Evolutionary conservation across 164 flowering plant genomes (phyloP).

Genomic region (Tetracentron sinense): DNA sequence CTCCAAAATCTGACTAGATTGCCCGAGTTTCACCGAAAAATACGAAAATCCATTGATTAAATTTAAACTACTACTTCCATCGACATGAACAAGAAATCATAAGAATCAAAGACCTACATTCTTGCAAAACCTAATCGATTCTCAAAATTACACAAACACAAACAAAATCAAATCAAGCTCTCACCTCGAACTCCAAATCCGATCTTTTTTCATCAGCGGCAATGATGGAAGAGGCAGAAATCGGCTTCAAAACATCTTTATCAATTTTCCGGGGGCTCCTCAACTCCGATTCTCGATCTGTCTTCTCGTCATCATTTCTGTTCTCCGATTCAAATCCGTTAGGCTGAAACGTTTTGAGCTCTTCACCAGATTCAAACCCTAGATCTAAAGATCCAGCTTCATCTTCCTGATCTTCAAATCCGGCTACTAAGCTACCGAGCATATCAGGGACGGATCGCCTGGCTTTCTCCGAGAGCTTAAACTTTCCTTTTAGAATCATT

Average conservation of each 20-base stretch:
- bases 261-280: slow-evolving; percentile 11
- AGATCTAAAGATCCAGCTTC: slow-evolving; percentile 18
- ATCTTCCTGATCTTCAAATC: slow-evolving; percentile 24
- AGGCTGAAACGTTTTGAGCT: slow-evolving; percentile 38
- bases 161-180: background rate
- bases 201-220: slow-evolving; percentile 54
- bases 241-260: slow-evolving; percentile 15
- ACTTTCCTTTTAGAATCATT: slow-evolving; percentile 35
- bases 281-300: slow-evolving; percentile 6
- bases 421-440: slow-evolving; percentile 28
- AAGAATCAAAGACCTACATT: background rate
- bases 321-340: slow-evolving; percentile 23
- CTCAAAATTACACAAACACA: background rate
- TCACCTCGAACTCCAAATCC: slow-evolving; percentile 53
- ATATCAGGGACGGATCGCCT: slow-evolving; percentile 28
- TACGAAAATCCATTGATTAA: background rate
- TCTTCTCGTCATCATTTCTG: slow-evolving; percentile 10
- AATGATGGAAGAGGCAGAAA: slow-evolving; percentile 22
- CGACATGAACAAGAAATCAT: background rate
- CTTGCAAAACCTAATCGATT: background rate
- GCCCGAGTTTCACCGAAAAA: background rate
- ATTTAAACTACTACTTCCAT: background rate
- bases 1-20: background rate
- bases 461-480: slow-evolving; percentile 36
- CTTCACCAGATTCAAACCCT: slow-evolving; percentile 37